Percentiles rank a stretch among this genome's conserved stretches.
phyloP scores from a whole-genome alignment of 257 asterid species.

The Solanum chiquidenum region DNA sequence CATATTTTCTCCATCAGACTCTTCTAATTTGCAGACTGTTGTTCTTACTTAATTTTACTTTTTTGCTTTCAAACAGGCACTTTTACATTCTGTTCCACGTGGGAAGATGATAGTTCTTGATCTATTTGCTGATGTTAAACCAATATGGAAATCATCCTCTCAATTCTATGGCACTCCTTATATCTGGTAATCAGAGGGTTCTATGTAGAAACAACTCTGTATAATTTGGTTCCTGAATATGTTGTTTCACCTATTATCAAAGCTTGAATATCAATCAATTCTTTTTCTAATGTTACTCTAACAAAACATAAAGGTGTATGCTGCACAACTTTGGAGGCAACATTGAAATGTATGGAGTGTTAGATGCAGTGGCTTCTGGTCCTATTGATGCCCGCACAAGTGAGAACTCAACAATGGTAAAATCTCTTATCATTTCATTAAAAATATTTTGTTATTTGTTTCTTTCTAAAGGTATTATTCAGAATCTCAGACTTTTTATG shows the following conservation, averaged over 20 bases:
- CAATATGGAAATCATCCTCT: slow-evolving; percentile 85
- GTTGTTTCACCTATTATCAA: not conserved
- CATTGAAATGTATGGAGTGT: slow-evolving; percentile 87
- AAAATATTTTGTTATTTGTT: not conserved
- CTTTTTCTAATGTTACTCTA: not conserved
- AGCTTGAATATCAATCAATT: not conserved
- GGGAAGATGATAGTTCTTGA: slow-evolving; percentile 99
- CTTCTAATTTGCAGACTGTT: not conserved
- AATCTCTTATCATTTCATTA: not conserved
- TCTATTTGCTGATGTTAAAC: slow-evolving; percentile 95
- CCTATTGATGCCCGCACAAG: slow-evolving; percentile 81
- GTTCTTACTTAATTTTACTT: not conserved
- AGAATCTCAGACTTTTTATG: not conserved
- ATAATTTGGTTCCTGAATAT: not conserved
- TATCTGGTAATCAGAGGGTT: slow-evolving; percentile 55
- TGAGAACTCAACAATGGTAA: slow-evolving; percentile 83
- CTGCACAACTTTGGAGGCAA: slow-evolving; percentile 98
- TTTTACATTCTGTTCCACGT: slow-evolving; percentile 90
- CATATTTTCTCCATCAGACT: not conserved
- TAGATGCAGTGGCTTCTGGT: slow-evolving; percentile 92
- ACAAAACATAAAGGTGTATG: slow-evolving; percentile 70
- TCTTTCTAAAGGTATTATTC: not conserved
- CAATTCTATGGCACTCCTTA: slow-evolving; percentile 88
- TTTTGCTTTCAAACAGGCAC: slow-evolving; percentile 53
- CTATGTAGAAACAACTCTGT: not conserved